Evolutionary conservation across 345 rosid genomes (phyloP).

Genomic region (Citrus maxima): DNA sequence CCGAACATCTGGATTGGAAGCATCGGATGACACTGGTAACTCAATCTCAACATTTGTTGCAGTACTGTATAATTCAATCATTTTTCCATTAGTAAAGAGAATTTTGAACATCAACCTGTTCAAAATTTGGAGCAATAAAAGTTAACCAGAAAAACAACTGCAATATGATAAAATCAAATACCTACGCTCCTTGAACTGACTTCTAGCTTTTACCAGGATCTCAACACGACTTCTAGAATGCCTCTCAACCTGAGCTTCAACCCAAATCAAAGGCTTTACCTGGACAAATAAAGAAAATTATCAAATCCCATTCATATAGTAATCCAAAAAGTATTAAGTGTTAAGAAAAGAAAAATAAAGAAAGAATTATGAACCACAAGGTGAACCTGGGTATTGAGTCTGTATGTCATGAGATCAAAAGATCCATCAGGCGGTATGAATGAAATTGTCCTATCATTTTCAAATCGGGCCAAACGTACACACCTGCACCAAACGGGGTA

Average conservation of each 20-base stretch:
- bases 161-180: slow-evolving; percentile 18
- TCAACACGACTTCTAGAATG: slow-evolving; percentile 94
- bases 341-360: not conserved
- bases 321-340: not conserved
- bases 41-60: slow-evolving; percentile 71
- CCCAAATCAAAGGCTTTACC: slow-evolving; percentile 97
- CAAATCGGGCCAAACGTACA: slow-evolving; percentile 95
- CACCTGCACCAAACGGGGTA: slow-evolving; percentile 47
- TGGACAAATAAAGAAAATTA: slow-evolving; percentile 18
- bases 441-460: slow-evolving; percentile 93
- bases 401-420: slow-evolving; percentile 96
- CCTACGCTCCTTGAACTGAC: slow-evolving; percentile 97
- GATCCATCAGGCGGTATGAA: slow-evolving; percentile 97
- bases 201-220: slow-evolving; percentile 83
- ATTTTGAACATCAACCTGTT: slow-evolving; percentile 1
- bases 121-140: slow-evolving; percentile 1
- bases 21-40: slow-evolving; percentile 71
- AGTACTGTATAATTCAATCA: slow-evolving; percentile 42
- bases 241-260: slow-evolving; percentile 87
- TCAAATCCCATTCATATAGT: not conserved
- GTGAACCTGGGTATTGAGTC: slow-evolving; percentile 92
- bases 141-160: slow-evolving; percentile 1
- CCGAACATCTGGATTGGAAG: slow-evolving; percentile 81
- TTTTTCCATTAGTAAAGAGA: slow-evolving; percentile 1
- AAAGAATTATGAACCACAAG: slow-evolving; percentile 2